phyloP scores from a whole-genome alignment of 352 stramenopile genomes.

The Elongisporangium undulatum region DNA sequence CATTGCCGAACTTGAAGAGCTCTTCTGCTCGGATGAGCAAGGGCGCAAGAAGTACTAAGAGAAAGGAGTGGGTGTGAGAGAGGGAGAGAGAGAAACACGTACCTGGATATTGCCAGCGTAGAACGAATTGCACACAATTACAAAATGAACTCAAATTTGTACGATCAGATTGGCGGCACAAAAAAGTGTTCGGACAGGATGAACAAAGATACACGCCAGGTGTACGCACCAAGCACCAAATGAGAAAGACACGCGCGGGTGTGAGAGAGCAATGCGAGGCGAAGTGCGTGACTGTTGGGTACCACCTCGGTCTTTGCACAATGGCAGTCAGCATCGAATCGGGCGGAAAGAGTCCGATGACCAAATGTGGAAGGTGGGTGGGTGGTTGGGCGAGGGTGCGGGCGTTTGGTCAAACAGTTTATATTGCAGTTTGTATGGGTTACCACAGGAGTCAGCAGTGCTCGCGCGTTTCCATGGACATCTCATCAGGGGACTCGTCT shows the following conservation, averaged over 20 bases:
- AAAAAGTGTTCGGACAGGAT: background rate
- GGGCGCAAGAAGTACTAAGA: background rate
- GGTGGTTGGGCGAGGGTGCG: background rate
- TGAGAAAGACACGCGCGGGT: background rate
- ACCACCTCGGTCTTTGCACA: background rate
- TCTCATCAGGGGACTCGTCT: background rate
- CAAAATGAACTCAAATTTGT: background rate
- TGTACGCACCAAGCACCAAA: background rate
- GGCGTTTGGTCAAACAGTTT: background rate
- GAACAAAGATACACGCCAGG: background rate
- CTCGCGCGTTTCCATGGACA: background rate
- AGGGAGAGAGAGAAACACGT: background rate
- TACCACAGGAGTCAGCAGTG: background rate
- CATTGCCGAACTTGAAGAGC: background rate
- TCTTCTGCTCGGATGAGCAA: background rate
- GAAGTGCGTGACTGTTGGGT: background rate
- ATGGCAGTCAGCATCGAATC: background rate
- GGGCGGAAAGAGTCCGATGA: background rate
- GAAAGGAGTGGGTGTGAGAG: too few species aligned
- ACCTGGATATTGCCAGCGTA: background rate
- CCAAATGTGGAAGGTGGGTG: background rate
- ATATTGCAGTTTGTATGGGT: background rate
- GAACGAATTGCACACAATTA: background rate
- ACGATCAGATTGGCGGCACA: background rate
- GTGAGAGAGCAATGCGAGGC: background rate